Conservation (phyloP, 495 filamentous ascomycete genomes). For the Articulospora tetracladia region DNA sequence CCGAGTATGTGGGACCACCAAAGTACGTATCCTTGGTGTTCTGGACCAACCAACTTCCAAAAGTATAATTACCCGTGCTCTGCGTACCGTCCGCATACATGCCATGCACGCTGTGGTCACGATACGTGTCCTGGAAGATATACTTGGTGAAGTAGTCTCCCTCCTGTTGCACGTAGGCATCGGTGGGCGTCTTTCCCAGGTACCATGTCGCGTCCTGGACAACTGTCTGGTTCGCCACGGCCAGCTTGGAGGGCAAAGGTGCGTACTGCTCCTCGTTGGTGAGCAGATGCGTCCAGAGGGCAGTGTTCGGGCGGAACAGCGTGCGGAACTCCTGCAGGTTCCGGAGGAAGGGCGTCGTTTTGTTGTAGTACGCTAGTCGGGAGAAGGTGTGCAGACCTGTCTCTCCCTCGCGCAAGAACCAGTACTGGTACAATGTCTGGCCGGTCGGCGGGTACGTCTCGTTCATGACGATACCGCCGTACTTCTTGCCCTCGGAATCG, state of each 20-base stretch:
- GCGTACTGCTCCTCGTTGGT: slow-evolving; percentile 47
- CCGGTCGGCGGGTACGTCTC: slow-evolving; percentile 48
- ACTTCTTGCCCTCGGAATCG: slow-evolving; percentile 42
- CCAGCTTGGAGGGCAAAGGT: slow-evolving; percentile 45
- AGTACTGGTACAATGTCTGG: slow-evolving; percentile 52
- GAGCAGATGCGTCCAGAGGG: slow-evolving; percentile 51
- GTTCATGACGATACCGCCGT: slow-evolving; percentile 46
- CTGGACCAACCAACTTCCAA: slow-evolving; percentile 54
- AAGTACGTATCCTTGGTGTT: slow-evolving; percentile 58
- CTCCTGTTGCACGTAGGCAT: slow-evolving; percentile 46
- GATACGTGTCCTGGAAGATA: slow-evolving; percentile 48
- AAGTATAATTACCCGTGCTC: slow-evolving; percentile 42
- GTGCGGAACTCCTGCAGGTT: slow-evolving; percentile 54
- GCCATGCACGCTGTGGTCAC: slow-evolving; percentile 50
- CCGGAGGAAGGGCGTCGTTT: slow-evolving; percentile 45
- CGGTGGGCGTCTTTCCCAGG: slow-evolving; percentile 44
- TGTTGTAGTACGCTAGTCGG: slow-evolving; percentile 49
- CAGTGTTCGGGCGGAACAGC: slow-evolving; percentile 49
- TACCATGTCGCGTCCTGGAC: slow-evolving; percentile 58
- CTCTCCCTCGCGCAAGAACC: slow-evolving; percentile 52
- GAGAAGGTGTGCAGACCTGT: slow-evolving; percentile 54
- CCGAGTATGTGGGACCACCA: slow-evolving; percentile 52
- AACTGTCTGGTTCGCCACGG: slow-evolving; percentile 33
- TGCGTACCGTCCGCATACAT: slow-evolving; percentile 48
- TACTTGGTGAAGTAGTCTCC: slow-evolving; percentile 60